Evolutionary conservation across 805 yeast genomes (phyloP), one percentile per base, ranked within the genome.

Genomic region (Candida alai): DNA sequence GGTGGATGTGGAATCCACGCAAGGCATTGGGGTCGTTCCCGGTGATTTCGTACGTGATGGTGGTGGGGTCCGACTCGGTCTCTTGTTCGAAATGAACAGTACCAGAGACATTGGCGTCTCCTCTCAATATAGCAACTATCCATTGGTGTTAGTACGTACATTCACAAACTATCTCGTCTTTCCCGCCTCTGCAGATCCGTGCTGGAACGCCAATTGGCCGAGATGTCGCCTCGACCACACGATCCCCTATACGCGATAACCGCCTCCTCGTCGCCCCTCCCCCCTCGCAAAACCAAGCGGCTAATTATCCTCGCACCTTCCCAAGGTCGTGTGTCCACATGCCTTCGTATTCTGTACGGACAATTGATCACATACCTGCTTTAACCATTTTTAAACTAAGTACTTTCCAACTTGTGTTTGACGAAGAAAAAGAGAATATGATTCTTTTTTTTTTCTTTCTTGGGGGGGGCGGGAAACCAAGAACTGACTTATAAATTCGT

Each of bases 1-100:
- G 83, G 69, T 93, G 98, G 59, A 93, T 71, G 76, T 93, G 98
- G 96, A 93, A 90, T 35, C 98, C 98, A 68, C 95, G 81, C 60
- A 74, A 69, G 33, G 96, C 90, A 55, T 85, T 82, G 42, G 97
- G 71, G 47, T 78, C 80, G 67, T 88, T 86, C 62, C 98, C 98
- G 39, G 77, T 55, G 58, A 93, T 84, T 54, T 90, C 94, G 80
- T 87, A 93, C 15, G 88, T 51, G 50, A 93, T 74, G 30, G 86
- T 82, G 56, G 95, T 86, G 63, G 95, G 94, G 24, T 76, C 88
- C 35, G 70, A 54, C 62, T 84, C 96, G 32, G 83, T 55, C 32
- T 68, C 48, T 74, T 93, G 98, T 67, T 84, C 94, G 57, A 93
- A 90, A 48, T 76, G 65, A 51, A 93, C 97, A 45, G 74, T 66